Evolutionary conservation across 306 rosid genomes (phyloP), one percentile per base, ranked within the genome.

Genomic region (Vicia villosa): DNA sequence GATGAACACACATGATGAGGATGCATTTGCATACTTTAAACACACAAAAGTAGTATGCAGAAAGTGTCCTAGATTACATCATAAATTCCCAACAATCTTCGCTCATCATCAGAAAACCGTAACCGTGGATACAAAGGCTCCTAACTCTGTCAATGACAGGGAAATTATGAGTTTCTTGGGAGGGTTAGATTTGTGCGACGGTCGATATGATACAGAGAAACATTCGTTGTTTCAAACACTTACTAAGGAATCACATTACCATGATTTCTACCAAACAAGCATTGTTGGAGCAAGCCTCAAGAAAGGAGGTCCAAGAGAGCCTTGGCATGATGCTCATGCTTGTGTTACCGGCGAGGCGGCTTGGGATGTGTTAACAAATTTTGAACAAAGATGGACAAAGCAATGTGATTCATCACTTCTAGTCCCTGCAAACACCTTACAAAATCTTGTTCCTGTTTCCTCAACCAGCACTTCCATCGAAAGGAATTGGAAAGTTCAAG

Each of bases 291-390:
- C 97, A 45, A 86, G 87, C 80, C 73, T 86, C 50, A 78, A 82
- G 10, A 84, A 75, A 79, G 99, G 99, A 22, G 99, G 99, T 80
- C 99, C 99, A 37, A 87, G 99, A 73, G 81, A 84, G 72, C 97
- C 97, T 26, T 94, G 99, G 99, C 97, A 94, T 66, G 99, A 94
- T 85, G 90, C 87, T 46, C 99, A 94, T 79, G 95, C 99, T 68
- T 82, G 99, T 75, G 75, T 94, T 28, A 84, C 76, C 0, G 99
- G 99, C 16, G 92, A 83, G 43, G 97, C 95, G n/a, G 96, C 97
- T 55, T 84, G 95, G 96, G 99, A 94, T 69, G 79, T 94, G 2
- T 71, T 94, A 64, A 82, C 95, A 10, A 94, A 94, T 66, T 94
- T 88, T 41, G 96, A 94, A 79, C 99, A 94, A 81, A 79, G 99